Conservation (phyloP, 805 yeast genomes). For the Jamesozyma hellenica region DNA sequence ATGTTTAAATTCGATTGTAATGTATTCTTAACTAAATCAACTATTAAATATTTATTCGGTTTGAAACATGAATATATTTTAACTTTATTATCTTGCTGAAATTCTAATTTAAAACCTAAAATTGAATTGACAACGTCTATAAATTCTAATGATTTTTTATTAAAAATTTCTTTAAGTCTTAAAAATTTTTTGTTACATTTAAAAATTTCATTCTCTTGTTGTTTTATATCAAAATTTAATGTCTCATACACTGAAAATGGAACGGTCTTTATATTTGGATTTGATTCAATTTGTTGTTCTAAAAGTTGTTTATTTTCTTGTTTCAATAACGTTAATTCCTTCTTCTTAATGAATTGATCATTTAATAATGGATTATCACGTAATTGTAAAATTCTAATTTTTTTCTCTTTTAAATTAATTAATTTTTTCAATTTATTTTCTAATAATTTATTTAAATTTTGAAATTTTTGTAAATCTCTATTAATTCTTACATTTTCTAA, state of each 20-base stretch:
- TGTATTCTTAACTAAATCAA: conserved; percentile 47
- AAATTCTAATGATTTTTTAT: conserved; percentile 61
- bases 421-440: conserved; percentile 31
- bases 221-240: conserved; percentile 42
- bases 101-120: conserved; percentile 67
- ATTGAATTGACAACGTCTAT: conserved; percentile 55
- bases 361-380: conserved; percentile 53
- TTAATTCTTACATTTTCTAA: conserved; percentile 33
- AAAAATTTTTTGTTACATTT: conserved; percentile 41
- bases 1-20: conserved; percentile 37
- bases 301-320: conserved; percentile 52
- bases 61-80: conserved; percentile 42
- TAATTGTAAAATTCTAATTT: conserved; percentile 47
- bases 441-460: conserved; percentile 30
- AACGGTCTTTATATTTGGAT: conserved; percentile 27
- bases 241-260: conserved; percentile 60
- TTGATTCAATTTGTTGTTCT: conserved; percentile 13
- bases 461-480: conserved; percentile 31
- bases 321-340: conserved; percentile 40
- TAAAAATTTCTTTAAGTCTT: conserved; percentile 47
- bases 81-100: conserved; percentile 46
- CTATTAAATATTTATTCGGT: conserved; percentile 37
- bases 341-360: conserved; percentile 52
- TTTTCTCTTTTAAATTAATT: conserved; percentile 30
- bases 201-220: conserved; percentile 38